Conservation (phyloP, 2,329 filamentous ascomycete genomes). For the Fusarium illudens region DNA sequence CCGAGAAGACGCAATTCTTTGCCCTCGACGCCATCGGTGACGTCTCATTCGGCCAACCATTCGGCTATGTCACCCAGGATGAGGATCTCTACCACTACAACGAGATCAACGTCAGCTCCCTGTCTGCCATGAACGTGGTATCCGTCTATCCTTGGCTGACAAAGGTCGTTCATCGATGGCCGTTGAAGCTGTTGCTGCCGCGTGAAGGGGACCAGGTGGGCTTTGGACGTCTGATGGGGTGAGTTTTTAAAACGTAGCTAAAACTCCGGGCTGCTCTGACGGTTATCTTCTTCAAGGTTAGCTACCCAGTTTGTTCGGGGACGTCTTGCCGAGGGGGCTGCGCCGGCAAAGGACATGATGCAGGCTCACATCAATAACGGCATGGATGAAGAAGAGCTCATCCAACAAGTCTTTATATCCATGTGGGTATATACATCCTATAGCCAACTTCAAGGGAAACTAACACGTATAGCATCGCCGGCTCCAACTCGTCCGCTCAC, state of each 20-base stretch:
- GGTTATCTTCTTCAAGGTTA: slow-evolving; percentile 2
- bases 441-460: fast-evolving
- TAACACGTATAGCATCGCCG: slow-evolving; percentile 57
- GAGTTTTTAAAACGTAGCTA: too few species aligned
- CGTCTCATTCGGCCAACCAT: slow-evolving; percentile 60
- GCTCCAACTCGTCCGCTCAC: slow-evolving; percentile 67
- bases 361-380: slow-evolving; percentile 51
- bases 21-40: slow-evolving; percentile 63
- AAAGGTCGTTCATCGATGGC: slow-evolving; percentile 49
- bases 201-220: slow-evolving; percentile 50
- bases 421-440: slow-evolving; percentile 40
- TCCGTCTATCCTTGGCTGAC: slow-evolving; percentile 50
- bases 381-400: slow-evolving; percentile 48
- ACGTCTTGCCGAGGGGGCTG: slow-evolving; percentile 30
- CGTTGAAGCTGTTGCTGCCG: slow-evolving; percentile 47
- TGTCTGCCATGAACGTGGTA: slow-evolving; percentile 50
- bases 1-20: slow-evolving; percentile 60
- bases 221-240: slow-evolving; percentile 52
- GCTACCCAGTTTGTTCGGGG: slow-evolving; percentile 35
- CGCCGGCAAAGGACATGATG: slow-evolving; percentile 49
- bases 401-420: slow-evolving; percentile 51
- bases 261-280: too few species aligned
- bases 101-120: slow-evolving; percentile 52
- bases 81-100: slow-evolving; percentile 58
- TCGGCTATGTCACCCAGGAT: slow-evolving; percentile 60